phyloP scores from a whole-genome alignment of 768 basidiomycete species.

The Cystofilobasidium macerans region DNA sequence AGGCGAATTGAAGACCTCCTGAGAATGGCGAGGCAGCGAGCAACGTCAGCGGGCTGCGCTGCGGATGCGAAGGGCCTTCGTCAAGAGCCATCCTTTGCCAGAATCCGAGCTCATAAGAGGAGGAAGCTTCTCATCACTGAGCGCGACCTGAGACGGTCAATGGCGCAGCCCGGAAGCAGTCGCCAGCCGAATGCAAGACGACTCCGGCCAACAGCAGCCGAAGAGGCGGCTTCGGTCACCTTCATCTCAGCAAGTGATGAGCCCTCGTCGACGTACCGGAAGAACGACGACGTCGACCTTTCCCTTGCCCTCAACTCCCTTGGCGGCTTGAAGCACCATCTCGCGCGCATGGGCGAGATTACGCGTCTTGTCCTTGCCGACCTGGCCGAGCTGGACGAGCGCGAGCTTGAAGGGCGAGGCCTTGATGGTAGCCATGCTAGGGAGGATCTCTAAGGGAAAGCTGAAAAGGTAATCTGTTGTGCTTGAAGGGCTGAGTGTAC shows the following conservation, averaged over 20 bases:
- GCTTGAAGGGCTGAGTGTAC: too few species aligned
- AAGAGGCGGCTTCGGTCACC: too few species aligned
- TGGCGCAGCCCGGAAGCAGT: too few species aligned
- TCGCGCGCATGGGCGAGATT: slow-evolving; percentile 75
- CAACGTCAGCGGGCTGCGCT: not conserved
- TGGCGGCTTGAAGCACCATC: slow-evolving; percentile 63
- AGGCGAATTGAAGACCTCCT: slow-evolving; percentile 44
- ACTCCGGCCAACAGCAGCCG: too few species aligned
- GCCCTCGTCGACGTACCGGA: slow-evolving; percentile 48
- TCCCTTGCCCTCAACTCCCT: slow-evolving; percentile 33
- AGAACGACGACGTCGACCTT: slow-evolving; percentile 75
- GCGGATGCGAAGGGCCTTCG: too few species aligned
- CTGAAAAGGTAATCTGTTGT: too few species aligned
- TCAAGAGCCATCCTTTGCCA: too few species aligned
- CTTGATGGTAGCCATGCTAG: slow-evolving; percentile 24
- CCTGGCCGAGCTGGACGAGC: slow-evolving; percentile 74
- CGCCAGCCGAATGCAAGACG: too few species aligned
- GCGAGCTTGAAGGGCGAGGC: slow-evolving; percentile 45
- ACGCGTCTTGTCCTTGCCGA: slow-evolving; percentile 55
- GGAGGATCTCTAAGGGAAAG: too few species aligned
- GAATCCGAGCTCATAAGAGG: too few species aligned
- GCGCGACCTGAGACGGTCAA: too few species aligned
- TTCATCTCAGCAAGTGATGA: not conserved
- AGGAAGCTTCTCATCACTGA: too few species aligned
- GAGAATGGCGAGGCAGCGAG: not conserved